These are phyloP conservation scores for Ichthyophthirius multifiliis DNA, from an alignment of 169 alveolate genomes.

Conservation along the genomic window DNA sequence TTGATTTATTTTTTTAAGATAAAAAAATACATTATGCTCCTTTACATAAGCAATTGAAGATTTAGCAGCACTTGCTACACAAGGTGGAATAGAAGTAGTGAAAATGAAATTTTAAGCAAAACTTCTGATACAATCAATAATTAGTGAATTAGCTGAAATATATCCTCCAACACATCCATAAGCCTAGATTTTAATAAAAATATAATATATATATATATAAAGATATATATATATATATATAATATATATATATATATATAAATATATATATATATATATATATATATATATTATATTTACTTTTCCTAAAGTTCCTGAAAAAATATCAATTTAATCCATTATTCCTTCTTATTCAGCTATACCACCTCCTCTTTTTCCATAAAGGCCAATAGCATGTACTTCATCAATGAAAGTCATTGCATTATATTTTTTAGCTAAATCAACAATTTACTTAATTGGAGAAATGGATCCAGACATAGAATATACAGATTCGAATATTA, in stretches of 20 bases:
- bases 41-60: conserved; percentile 71
- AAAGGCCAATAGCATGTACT: conserved; percentile 91
- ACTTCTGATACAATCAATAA: conserved; percentile 81
- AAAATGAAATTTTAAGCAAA: conserved; percentile 85
- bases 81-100: conserved; percentile 89
- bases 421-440: conserved; percentile 79
- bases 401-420: conserved; percentile 86
- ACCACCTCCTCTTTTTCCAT: conserved; percentile 88
- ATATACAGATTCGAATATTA: conserved; percentile 88
- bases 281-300: not conserved
- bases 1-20: not conserved
- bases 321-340: conserved; percentile 63
- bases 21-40: conserved; percentile 35
- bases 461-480: conserved; percentile 87
- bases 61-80: conserved; percentile 76
- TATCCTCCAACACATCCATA: conserved; percentile 90
- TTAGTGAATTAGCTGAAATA: conserved; percentile 67
- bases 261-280: not conserved
- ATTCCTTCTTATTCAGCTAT: conserved; percentile 71
- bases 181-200: conserved; percentile 36
- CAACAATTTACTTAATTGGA: conserved; percentile 64
- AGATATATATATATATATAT: not conserved
- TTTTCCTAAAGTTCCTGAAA: conserved; percentile 89
- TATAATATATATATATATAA: not conserved
- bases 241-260: not conserved